These are phyloP conservation scores for Fusarium veterinarium DNA, from an alignment of 2,329 filamentous ascomycete species.

Conservation along the genomic window DNA sequence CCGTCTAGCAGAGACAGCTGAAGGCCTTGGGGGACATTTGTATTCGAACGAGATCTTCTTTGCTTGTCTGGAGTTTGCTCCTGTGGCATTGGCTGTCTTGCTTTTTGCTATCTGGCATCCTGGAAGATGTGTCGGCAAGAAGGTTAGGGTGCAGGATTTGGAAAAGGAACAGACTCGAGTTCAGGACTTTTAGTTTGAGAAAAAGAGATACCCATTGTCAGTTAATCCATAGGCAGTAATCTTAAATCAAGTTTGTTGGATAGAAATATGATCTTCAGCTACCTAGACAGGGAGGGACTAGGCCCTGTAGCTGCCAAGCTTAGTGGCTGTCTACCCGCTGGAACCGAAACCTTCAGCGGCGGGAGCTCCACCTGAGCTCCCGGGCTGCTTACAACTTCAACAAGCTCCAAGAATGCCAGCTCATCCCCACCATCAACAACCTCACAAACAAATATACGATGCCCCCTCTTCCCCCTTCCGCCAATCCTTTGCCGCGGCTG, in stretches of 20 bases:
- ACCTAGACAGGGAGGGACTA: too few relatives aligned
- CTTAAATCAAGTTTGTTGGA: background rate
- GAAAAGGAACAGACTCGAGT: conserved; percentile 30
- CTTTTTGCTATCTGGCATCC: conserved; percentile 54
- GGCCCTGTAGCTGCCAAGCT: background rate
- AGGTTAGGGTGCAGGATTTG: conserved; percentile 32
- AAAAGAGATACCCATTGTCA: background rate
- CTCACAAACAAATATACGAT: conserved; percentile 31
- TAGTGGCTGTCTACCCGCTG: conserved; percentile 25
- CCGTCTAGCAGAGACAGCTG: conserved; percentile 63
- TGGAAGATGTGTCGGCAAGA: conserved; percentile 45
- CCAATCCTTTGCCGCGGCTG: conserved; percentile 57
- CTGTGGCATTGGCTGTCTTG: conserved; percentile 61
- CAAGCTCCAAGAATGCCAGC: background rate
- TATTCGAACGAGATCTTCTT: conserved; percentile 65
- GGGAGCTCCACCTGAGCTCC: conserved; percentile 19
- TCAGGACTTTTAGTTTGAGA: conserved; percentile 26
- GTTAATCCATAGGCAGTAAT: background rate
- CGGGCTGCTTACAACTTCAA: background rate
- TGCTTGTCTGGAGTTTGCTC: conserved; percentile 65
- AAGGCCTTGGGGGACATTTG: conserved; percentile 59
- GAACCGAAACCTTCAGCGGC: conserved; percentile 1
- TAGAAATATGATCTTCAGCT: background rate
- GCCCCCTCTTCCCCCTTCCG: conserved; percentile 47
- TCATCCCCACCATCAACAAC: conserved; percentile 9